Evolutionary conservation across 768 basidiomycete genomes (phyloP).

Genomic region (Phaeotremella fagi): DNA sequence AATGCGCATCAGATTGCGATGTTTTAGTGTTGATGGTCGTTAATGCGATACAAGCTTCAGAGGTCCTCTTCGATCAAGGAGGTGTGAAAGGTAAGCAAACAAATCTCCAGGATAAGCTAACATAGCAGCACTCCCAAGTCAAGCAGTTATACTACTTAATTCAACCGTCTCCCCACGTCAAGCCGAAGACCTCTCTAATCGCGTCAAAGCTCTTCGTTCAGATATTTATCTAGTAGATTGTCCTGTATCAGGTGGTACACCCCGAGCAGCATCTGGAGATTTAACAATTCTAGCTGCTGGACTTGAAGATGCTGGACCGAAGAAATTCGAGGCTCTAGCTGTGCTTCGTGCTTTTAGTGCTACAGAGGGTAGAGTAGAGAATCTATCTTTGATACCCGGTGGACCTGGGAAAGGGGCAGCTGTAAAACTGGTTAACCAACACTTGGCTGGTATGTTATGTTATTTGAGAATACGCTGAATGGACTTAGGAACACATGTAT

Average conservation of each 20-base stretch:
- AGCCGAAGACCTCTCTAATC: not conserved
- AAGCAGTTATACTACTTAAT: constrained; percentile 7
- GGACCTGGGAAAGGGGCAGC: constrained; percentile 4
- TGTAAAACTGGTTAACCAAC: constrained; percentile 10
- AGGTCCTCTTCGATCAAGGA: constrained; percentile 1
- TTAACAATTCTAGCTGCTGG: constrained; percentile 9
- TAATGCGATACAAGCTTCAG: not conserved
- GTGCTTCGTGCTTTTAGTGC: constrained; percentile 9
- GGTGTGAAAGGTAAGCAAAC: not conserved
- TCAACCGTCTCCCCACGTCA: constrained; percentile 8
- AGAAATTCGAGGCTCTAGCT: not conserved
- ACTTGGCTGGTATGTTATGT: constrained; percentile 1
- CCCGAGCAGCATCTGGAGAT: constrained; percentile 11
- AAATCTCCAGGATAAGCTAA: not conserved
- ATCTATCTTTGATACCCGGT: constrained; percentile 5
- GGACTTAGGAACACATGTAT: constrained; percentile 3
- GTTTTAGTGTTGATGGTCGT: constrained; percentile 8
- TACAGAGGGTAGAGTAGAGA: constrained; percentile 1
- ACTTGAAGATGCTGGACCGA: not conserved
- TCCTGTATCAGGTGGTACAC: constrained; percentile 11
- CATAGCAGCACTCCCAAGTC: constrained; percentile 2
- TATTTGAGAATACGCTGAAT: not conserved
- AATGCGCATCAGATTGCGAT: not conserved
- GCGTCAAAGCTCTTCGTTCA: not conserved
- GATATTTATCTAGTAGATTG: constrained; percentile 8